These are phyloP conservation scores for Athelia psychrophila DNA, from an alignment of 1,284 basidiomycete species.

Conservation along the genomic window DNA sequence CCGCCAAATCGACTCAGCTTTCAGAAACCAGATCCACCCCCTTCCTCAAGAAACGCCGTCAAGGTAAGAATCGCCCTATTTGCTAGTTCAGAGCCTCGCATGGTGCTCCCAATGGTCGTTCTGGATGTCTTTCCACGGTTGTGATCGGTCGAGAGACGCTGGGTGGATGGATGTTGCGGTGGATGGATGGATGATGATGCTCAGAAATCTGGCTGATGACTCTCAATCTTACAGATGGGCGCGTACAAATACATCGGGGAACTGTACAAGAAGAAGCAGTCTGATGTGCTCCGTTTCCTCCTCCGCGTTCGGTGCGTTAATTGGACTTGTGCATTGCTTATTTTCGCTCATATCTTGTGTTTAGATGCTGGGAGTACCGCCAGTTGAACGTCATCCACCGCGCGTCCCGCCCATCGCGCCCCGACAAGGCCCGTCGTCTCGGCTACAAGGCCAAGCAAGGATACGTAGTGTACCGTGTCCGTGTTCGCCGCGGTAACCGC, in stretches of 20 bases:
- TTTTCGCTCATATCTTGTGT: background rate
- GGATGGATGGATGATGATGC: background rate
- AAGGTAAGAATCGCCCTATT: no score
- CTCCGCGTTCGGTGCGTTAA: conserved; percentile 86
- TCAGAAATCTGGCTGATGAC: no score
- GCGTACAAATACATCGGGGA: conserved; percentile 98
- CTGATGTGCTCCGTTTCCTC: conserved; percentile 97
- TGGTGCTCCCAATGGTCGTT: background rate
- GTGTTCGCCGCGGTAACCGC: conserved; percentile 97
- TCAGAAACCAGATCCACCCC: no score
- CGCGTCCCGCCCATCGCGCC: conserved; percentile 95
- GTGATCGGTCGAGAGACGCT: background rate
- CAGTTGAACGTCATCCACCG: conserved; percentile 99
- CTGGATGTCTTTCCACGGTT: background rate
- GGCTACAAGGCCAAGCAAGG: conserved; percentile 99
- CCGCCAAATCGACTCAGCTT: no score
- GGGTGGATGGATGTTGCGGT: background rate
- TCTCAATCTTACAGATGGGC: conserved; percentile 50
- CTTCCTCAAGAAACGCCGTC: no score
- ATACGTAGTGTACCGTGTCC: conserved; percentile 97
- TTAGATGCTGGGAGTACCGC: conserved; percentile 98
- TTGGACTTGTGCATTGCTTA: background rate
- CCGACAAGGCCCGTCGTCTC: conserved; percentile 97
- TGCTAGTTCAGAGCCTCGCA: no score
- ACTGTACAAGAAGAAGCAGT: conserved; percentile 95